Percentiles rank a stretch among this genome's conserved stretches.
These are phyloP conservation scores for Populus deltoides DNA, from an alignment of 345 rosid species.

Conservation along the genomic window DNA sequence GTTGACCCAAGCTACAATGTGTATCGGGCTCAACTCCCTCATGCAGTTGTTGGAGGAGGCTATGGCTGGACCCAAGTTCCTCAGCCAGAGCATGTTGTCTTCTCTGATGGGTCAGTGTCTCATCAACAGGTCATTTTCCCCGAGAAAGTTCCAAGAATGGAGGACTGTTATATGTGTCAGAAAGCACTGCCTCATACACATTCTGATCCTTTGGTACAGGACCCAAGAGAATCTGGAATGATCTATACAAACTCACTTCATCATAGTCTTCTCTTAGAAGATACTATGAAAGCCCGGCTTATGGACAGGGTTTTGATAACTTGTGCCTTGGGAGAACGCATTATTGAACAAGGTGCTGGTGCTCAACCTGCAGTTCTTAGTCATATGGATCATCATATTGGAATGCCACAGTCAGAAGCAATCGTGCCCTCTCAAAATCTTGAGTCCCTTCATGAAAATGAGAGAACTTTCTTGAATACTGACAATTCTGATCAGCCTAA, in stretches of 20 bases:
- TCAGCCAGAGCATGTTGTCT: constrained; percentile 37
- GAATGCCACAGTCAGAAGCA: constrained; percentile 27
- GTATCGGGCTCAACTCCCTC: constrained; percentile 38
- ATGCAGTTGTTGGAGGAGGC: constrained; percentile 41
- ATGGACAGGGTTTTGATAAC: constrained; percentile 26
- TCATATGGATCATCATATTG: constrained; percentile 36
- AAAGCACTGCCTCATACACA: constrained; percentile 70
- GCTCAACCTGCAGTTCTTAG: constrained; percentile 23
- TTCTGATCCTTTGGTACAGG: constrained; percentile 52
- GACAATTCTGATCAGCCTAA: constrained; percentile 34
- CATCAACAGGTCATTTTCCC: constrained; percentile 36
- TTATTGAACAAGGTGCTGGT: constrained; percentile 36
- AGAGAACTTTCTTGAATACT: constrained; percentile 11
- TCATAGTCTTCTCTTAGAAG: constrained; percentile 49
- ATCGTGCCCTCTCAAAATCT: constrained; percentile 26
- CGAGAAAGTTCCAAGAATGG: constrained; percentile 39
- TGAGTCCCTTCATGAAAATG: constrained; percentile 27
- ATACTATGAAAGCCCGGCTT: constrained; percentile 25
- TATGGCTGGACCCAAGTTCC: constrained; percentile 50
- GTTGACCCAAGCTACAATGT: constrained; percentile 43
- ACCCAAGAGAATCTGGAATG: constrained; percentile 26
- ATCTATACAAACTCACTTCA: constrained; percentile 32
- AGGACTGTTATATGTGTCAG: constrained; percentile 59
- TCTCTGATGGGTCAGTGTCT: constrained; percentile 44
- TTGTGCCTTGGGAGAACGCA: constrained; percentile 37